Base-by-base conservation (phyloP, 2,329 filamentous ascomycete species). In the Paraphaeosphaeria sporulosa region DNA sequence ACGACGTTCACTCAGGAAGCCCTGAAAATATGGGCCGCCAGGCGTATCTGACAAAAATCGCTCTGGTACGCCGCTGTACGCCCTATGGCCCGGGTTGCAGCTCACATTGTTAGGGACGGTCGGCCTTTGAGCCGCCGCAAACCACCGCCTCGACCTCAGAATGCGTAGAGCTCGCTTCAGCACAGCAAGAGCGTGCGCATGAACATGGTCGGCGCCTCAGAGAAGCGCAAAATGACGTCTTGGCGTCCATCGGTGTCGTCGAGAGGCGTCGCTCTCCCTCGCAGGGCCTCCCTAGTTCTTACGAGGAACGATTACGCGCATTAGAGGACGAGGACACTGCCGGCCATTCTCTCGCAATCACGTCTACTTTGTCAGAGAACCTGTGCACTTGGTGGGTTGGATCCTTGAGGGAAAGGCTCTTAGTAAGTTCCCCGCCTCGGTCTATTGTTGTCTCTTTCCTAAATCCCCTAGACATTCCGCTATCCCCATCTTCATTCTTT, bases 191-290 rank as follows among this genome's bases (percentile, higher is more conserved):
- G 23, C 67, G 71, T 38, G 77, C 78, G 12, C 77, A 76, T 30
- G 71, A 74, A 6, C 75, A 78, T 55, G 79, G 78, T 36, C 73
- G 78, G 36, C 72, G 71, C 30, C 71, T 81, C 40, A 74, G 82
- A 54, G 75, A 78, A 55, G 81, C 82, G 8, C 79, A 82, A 57
- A 84, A 84, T 48, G 80, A 82, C 63, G 78, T 83, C 1, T 74
- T 83, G 5, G 79, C 78, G 21, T 77, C 81, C 0, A 79, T 83
- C 10, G 82, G 81, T 21, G 80, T 83, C 0, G 79, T 83, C 0
- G 80, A 82, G 65, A 71, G 78, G 59, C 78, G 71, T 10, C 65
- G 56, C 17, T 67, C 70, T 27, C 70, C 70, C 4, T 64, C 67
- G 17, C 64, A 71, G 19, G 65, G 62, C 8, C 67, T 75, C 25